Evolutionary conservation across 163 green algal genomes (phyloP).

Genomic region (Chlorella variabilis): DNA sequence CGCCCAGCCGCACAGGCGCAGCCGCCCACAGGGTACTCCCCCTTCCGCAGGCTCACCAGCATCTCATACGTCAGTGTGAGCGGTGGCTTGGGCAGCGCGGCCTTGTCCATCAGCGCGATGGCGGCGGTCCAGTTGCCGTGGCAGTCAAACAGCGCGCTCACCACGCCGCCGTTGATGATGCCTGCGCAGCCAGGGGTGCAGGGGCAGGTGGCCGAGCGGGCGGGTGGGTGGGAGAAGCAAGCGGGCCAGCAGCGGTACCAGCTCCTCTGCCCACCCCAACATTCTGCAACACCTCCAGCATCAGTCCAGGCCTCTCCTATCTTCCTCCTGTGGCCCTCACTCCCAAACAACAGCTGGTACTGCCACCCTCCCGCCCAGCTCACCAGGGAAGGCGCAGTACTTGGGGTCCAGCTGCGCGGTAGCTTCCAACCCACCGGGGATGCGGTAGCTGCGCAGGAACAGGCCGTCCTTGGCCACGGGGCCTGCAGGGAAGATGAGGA

Average conservation of each 20-base stretch:
- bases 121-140: constrained; percentile 87
- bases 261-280: too few species aligned
- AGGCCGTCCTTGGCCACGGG: constrained; percentile 54
- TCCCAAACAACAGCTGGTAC: too few species aligned
- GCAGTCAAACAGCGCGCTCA: constrained; percentile 82
- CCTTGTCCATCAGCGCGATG: constrained; percentile 84
- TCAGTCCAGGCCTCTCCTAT: too few species aligned
- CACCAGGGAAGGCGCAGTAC: constrained; percentile 79
- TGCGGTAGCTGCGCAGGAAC: constrained; percentile 51
- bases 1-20: too few species aligned
- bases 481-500: constrained; percentile 34
- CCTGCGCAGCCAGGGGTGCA: constrained; percentile 40
- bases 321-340: too few species aligned
- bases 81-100: constrained; percentile 74
- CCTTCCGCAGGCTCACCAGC: constrained; percentile 55
- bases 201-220: neutral
- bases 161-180: constrained; percentile 84
- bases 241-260: too few species aligned
- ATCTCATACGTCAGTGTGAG: constrained; percentile 84
- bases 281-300: too few species aligned
- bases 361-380: too few species aligned
- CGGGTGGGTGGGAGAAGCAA: neutral
- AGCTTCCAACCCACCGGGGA: constrained; percentile 68
- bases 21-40: too few species aligned
- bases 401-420: constrained; percentile 51